Evolutionary conservation across 2,329 filamentous ascomycete genomes (phyloP).

Genomic region (Ambrosiella beaveri): DNA sequence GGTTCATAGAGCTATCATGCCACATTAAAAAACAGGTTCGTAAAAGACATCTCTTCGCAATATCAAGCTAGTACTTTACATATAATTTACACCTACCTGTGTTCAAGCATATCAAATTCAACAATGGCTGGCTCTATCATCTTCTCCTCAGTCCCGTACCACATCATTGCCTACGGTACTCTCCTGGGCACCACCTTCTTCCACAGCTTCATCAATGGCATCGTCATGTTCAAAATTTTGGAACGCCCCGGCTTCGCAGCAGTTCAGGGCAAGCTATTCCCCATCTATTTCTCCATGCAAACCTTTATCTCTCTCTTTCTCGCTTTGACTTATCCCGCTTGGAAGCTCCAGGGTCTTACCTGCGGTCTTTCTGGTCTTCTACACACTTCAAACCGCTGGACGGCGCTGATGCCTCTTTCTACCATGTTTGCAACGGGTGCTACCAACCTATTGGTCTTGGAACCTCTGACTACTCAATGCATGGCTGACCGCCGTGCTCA

Average conservation of each 20-base stretch:
- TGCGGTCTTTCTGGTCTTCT: slow-evolving; percentile 38
- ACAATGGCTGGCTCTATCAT: slow-evolving; percentile 25
- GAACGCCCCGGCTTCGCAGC: slow-evolving; percentile 65
- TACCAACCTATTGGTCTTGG: slow-evolving; percentile 51
- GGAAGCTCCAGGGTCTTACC: slow-evolving; percentile 24
- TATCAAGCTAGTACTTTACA: background rate
- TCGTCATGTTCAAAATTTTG: slow-evolving; percentile 60
- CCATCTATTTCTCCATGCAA: slow-evolving; percentile 77
- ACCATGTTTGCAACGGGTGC: slow-evolving; percentile 54
- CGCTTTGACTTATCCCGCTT: slow-evolving; percentile 65
- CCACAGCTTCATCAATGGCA: slow-evolving; percentile 63
- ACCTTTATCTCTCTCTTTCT: slow-evolving; percentile 55
- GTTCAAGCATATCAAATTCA: background rate
- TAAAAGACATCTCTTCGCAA: too few species aligned
- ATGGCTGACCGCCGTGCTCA: slow-evolving; percentile 66
- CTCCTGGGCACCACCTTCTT: slow-evolving; percentile 76
- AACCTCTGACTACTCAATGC: slow-evolving; percentile 56
- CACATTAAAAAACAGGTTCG: too few species aligned
- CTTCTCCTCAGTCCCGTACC: slow-evolving; percentile 53
- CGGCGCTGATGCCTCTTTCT: slow-evolving; percentile 49
- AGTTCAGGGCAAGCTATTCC: slow-evolving; percentile 68
- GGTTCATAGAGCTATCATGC: too few species aligned
- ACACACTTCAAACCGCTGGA: slow-evolving; percentile 41
- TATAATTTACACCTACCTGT: background rate
- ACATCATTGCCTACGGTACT: slow-evolving; percentile 68